phyloP scores from a whole-genome alignment of 1,139 yeast species.

The Pichia norvegensis region DNA sequence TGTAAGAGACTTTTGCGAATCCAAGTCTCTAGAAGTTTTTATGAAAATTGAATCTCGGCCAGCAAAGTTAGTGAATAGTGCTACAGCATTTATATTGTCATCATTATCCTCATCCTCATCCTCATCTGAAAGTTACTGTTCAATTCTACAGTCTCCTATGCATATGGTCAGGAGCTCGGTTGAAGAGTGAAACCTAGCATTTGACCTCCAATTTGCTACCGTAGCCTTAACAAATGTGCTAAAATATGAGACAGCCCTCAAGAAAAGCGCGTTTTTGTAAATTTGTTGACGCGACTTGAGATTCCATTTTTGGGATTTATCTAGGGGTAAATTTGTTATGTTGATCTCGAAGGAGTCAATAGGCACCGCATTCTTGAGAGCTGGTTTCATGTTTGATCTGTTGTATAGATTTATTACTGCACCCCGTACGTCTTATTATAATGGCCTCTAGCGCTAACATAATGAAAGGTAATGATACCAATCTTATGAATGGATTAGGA shows the following conservation, averaged over 20 bases:
- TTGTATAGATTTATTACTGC: background rate
- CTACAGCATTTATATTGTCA: background rate
- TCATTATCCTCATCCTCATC: conserved; percentile 1
- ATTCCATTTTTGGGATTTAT: no score
- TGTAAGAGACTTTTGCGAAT: background rate
- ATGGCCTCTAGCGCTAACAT: conserved; percentile 3
- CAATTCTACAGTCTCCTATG: conserved; percentile 12
- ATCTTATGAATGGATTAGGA: background rate
- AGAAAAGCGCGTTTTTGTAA: background rate
- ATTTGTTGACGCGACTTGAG: background rate
- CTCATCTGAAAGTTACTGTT: conserved; percentile 8
- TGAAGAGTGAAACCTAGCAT: background rate
- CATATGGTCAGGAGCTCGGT: conserved; percentile 2
- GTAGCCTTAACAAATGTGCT: no score
- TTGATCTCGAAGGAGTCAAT: background rate
- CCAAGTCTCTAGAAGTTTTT: background rate
- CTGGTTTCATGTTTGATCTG: background rate
- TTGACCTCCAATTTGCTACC: no score
- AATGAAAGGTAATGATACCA: conserved; percentile 17
- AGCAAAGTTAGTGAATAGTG: background rate
- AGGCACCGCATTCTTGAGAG: background rate
- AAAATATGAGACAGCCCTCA: background rate
- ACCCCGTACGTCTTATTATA: background rate
- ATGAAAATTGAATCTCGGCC: background rate
- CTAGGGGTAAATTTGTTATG: no score